Conservation (phyloP, 2,329 filamentous ascomycete genomes). For the Fusarium anthophilum region DNA sequence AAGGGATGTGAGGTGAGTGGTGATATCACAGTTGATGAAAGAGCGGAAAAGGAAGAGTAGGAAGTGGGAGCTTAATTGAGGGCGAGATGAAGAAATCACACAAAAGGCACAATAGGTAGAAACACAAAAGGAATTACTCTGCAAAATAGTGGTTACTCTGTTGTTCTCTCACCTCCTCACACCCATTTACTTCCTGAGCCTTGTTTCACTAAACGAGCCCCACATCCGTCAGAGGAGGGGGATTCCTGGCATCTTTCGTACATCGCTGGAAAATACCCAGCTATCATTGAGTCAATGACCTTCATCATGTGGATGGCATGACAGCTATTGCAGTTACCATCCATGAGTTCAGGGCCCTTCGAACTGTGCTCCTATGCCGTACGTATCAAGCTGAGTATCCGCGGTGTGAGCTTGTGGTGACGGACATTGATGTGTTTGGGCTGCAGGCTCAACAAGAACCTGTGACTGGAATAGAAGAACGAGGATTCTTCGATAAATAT, state of each 20-base stretch:
- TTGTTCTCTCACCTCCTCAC: no score
- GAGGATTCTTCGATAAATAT: neutral
- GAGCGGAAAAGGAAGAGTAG: no score
- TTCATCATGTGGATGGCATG: neutral
- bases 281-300: neutral
- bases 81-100: no score
- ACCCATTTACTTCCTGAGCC: no score
- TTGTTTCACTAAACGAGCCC: no score
- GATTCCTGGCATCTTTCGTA: neutral
- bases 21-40: no score
- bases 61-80: no score
- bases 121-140: no score
- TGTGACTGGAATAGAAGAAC: neutral
- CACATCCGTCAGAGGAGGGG: no score
- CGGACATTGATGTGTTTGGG: neutral
- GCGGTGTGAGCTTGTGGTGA: neutral
- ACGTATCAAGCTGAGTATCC: neutral
- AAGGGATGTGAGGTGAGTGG: no score
- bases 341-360: neutral
- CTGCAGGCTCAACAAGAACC: neutral
- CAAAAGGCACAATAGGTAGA: no score
- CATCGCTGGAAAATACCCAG: neutral
- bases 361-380: conserved; percentile 4
- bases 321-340: neutral
- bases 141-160: no score